Evolutionary conservation across 768 basidiomycete species (phyloP).

Genomic region (Coprinellus micaceus): DNA sequence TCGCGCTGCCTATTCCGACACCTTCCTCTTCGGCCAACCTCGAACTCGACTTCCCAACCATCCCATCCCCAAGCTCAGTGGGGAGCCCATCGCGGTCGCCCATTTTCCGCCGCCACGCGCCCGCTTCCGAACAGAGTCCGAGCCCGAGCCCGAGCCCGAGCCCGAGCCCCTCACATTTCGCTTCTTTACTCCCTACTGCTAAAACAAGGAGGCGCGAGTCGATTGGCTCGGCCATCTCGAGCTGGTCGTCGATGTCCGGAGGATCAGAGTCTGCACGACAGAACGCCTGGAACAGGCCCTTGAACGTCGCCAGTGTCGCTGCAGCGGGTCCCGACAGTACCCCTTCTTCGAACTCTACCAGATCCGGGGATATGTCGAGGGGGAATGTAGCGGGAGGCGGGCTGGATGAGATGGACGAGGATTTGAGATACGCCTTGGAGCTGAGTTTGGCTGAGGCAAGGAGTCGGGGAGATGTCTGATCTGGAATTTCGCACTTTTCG

Average conservation of each 20-base stretch:
- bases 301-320: neutral
- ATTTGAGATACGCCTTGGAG: conserved; percentile 61
- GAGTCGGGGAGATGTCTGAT: conserved; percentile 25
- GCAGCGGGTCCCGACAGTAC: too few relatives aligned
- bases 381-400: neutral
- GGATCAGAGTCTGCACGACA: conserved; percentile 7
- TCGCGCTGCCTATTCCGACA: too few relatives aligned
- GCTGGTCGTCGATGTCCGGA: conserved; percentile 1
- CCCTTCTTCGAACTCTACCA: too few relatives aligned
- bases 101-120: neutral
- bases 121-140: neutral
- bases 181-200: conserved; percentile 1
- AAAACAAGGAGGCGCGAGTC: neutral
- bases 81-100: too few relatives aligned
- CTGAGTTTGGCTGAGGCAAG: conserved; percentile 68
- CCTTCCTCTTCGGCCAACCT: too few relatives aligned
- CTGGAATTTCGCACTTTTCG: too few relatives aligned
- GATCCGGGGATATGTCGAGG: too few relatives aligned
- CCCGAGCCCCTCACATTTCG: neutral
- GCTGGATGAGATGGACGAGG: conserved; percentile 52
- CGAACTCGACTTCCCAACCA: neutral
- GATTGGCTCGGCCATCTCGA: neutral
- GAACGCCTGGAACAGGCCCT: conserved; percentile 6
- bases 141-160: neutral
- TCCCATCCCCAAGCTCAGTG: neutral